phyloP scores from a whole-genome alignment of 148 eudicot species.

The Chenopodium quinoa region DNA sequence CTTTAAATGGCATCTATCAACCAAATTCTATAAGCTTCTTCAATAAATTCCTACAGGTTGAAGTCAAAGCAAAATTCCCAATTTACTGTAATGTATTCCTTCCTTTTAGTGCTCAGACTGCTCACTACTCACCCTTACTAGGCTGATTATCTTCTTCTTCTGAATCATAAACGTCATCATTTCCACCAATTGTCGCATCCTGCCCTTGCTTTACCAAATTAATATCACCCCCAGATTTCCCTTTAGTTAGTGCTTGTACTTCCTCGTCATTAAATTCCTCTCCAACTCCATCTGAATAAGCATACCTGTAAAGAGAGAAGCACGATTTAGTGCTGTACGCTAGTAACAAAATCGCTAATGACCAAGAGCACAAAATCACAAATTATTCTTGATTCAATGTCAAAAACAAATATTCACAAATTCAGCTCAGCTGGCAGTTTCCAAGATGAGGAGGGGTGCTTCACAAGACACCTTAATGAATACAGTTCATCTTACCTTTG shows the following conservation, averaged over 20 bases:
- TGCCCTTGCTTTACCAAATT: constrained; percentile 63
- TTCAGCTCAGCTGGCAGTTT: background rate
- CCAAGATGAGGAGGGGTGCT: background rate
- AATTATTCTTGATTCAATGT: background rate
- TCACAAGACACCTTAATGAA: background rate
- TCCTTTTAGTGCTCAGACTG: background rate
- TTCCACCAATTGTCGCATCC: constrained; percentile 36
- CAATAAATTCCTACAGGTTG: background rate
- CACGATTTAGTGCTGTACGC: constrained; percentile 8
- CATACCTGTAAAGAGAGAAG: constrained; percentile 45
- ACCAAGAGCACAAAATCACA: background rate
- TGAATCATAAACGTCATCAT: constrained; percentile 34
- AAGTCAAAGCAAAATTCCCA: background rate
- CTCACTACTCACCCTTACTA: constrained; percentile 54
- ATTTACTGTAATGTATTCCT: background rate
- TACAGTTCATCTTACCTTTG: constrained; percentile 56
- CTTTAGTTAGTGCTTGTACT: constrained; percentile 63
- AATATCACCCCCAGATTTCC: constrained; percentile 58
- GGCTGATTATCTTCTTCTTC: constrained; percentile 58
- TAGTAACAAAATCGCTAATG: background rate
- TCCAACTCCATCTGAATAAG: constrained; percentile 65
- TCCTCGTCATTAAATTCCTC: constrained; percentile 75
- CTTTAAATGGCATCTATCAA: background rate
- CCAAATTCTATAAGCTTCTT: constrained; percentile 1
- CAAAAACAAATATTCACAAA: background rate